A percentile compares a stretch with the other conserved stretches of the same genome.
Evolutionary conservation across 805 yeast species (phyloP).

Genomic region (Teunomyces barrocoloradensis): DNA sequence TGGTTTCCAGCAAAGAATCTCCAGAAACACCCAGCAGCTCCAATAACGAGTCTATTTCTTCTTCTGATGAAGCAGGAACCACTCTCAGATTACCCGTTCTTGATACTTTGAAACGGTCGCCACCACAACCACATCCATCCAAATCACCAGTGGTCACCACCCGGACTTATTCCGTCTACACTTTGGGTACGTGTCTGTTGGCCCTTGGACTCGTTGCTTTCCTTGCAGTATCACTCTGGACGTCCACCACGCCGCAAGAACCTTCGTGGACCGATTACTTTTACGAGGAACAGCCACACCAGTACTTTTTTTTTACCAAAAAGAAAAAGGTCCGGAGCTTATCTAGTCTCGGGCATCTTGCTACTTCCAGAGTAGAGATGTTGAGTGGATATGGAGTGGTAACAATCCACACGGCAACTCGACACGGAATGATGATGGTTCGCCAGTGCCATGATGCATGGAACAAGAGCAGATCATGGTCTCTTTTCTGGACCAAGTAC

Average conservation of each 20-base stretch:
- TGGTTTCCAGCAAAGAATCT: neutral
- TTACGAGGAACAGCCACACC: conserved; percentile 3
- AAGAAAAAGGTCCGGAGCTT: neutral
- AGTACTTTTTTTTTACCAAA: conserved; percentile 4
- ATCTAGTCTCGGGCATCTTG: neutral
- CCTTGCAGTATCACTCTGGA: neutral
- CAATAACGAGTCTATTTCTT: neutral
- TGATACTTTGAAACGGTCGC: neutral
- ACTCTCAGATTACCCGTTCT: neutral
- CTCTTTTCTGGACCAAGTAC: neutral
- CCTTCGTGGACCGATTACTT: neutral
- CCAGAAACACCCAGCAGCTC: neutral
- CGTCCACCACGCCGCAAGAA: neutral
- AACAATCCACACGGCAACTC: too few relatives aligned
- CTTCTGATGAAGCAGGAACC: neutral
- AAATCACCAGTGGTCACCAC: neutral
- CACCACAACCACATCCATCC: neutral
- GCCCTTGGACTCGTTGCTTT: neutral
- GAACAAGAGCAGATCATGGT: too few relatives aligned
- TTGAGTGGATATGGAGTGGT: neutral
- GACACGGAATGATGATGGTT: too few relatives aligned
- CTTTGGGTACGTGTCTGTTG: neutral
- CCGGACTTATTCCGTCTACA: neutral
- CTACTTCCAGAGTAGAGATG: neutral
- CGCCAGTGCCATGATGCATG: too few relatives aligned